Conservation (phyloP, 192 early-diverging fungal species). For the Endogone sp. region DNA sequence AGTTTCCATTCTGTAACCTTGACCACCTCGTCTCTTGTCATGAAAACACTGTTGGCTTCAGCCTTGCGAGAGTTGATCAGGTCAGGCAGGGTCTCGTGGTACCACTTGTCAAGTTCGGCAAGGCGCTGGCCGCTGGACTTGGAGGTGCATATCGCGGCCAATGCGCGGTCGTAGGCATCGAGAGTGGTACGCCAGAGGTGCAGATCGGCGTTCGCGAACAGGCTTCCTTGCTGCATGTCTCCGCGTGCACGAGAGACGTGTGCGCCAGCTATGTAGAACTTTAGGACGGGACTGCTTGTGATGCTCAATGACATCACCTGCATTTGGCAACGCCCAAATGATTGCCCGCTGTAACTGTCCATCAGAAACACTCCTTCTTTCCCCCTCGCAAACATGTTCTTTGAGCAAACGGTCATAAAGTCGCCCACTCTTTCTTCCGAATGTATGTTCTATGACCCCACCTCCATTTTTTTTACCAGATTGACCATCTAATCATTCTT, state of each 20-base stretch:
- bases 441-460: no score
- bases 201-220: neutral
- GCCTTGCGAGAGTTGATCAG: neutral
- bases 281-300: no score
- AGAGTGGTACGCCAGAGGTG: neutral
- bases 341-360: neutral
- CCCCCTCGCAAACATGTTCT: neutral
- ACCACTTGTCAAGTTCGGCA: constrained; percentile 1
- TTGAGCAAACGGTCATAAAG: neutral
- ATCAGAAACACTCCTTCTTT: neutral
- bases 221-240: no score
- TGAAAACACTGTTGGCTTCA: neutral
- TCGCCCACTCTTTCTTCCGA: neutral
- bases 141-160: neutral
- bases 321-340: no score
- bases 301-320: no score
- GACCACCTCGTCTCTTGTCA: neutral
- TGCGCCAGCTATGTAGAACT: no score
- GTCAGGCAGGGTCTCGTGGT: neutral
- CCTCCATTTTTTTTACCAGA: no score
- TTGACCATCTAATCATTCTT: neutral
- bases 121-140: constrained; percentile 10
- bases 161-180: neutral
- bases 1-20: constrained; percentile 6
- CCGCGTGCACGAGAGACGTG: no score